A percentile compares a stretch with the other conserved stretches of the same genome.
phyloP scores from a whole-genome alignment of 2,329 filamentous ascomycete genomes.

The Ophiognomonia clavigignenti-juglandacearum region DNA sequence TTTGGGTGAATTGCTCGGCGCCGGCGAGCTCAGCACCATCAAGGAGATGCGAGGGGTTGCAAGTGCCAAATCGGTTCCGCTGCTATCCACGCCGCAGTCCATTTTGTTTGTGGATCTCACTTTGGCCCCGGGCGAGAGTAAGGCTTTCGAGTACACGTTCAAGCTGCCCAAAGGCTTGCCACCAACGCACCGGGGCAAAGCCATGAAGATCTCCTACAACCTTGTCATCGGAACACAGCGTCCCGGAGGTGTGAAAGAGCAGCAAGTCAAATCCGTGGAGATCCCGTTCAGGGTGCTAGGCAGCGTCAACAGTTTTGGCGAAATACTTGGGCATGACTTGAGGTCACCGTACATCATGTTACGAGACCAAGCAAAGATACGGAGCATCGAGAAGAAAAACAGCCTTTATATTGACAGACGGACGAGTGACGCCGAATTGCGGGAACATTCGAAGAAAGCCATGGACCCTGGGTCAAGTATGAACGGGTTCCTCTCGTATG shows the following conservation, averaged over 20 bases:
- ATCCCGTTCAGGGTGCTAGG: conserved; percentile 90
- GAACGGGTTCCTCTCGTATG: conserved; percentile 70
- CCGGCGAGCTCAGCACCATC: conserved; percentile 84
- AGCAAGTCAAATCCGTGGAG: conserved; percentile 85
- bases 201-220: conserved; percentile 90
- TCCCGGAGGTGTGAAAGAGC: conserved; percentile 69
- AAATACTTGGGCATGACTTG: conserved; percentile 86
- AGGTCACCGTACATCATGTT: conserved; percentile 92
- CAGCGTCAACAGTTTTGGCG: conserved; percentile 83
- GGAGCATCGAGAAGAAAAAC: conserved; percentile 38
- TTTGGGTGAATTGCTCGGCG: conserved; percentile 79
- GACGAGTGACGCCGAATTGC: conserved; percentile 13
- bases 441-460: conserved; percentile 18
- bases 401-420: conserved; percentile 14
- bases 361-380: conserved; percentile 71
- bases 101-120: conserved; percentile 92
- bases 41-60: conserved; percentile 90
- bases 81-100: conserved; percentile 92
- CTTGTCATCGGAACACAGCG: conserved; percentile 89
- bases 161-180: conserved; percentile 83
- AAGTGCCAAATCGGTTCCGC: conserved; percentile 79
- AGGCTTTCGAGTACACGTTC: conserved; percentile 82
- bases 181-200: conserved; percentile 83
- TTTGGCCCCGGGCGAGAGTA: conserved; percentile 82
- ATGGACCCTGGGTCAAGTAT: conserved; percentile 35